Base-by-base conservation (phyloP, 306 rosid genomes). In the Fragaria vesca region DNA sequence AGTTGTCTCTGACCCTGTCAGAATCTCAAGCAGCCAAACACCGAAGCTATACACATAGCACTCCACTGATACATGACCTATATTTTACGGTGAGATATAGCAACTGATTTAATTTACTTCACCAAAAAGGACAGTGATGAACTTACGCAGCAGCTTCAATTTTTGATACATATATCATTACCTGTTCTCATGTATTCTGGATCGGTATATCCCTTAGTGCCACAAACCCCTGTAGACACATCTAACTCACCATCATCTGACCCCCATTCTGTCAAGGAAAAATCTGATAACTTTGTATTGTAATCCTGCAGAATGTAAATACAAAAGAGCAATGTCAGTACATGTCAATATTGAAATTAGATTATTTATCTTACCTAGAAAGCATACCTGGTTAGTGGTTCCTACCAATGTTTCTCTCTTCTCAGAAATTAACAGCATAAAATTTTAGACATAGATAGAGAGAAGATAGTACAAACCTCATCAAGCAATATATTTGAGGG, bases 1-100 rank as follows among this genome's bases (percentile, higher is more conserved):
- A 8, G 76, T 30, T 72, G 91, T 90, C 38, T 78, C 69, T 60
- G 84, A 57, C 8, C 98, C 97, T 18, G 92, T 90, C 77, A 94
- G 81, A 77, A 92, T 68, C 79, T 94, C 95, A 7, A 94, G 97
- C 62, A 90, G 83, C 75, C 90, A 88, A 11, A 92, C 98, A 16
- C 98, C 98, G 46, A 90, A 94, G 5, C 97, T 96, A 48, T 92
- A 94, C 16, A 94, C 97, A 42, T 94, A 97, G 62, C 98, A 92
- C 77, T 92, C 90, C 10, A 90, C 92, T 34, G 86, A 88, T 67
- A 87, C 81, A 83, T 88, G 97, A 1, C 98, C 98, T 93, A 88
- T 83, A 2, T 79, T 65, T 13, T 26, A 72, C 26, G 1, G 26
- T 24, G 34, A 77, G 38, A 18, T 47, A 34, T 47, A 34, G n/a